Percentiles rank a stretch among this genome's conserved stretches.
phyloP scores from a whole-genome alignment of 1,284 basidiomycete species.

The Abortiporus biennis region DNA sequence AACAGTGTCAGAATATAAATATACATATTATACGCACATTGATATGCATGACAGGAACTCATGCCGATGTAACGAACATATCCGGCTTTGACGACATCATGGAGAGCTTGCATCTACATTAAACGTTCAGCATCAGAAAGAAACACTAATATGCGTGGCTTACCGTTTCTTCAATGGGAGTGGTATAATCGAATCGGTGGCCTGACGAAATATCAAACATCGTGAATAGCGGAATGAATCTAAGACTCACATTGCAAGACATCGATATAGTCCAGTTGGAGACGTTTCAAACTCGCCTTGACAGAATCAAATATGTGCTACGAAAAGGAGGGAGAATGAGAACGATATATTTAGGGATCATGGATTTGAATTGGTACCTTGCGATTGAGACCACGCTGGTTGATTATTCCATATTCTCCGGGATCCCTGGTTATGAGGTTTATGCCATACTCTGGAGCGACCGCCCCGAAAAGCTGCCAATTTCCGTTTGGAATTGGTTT shows the following conservation, averaged over 20 bases:
- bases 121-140: neutral
- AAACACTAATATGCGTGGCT: neutral
- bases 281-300: slow-evolving; percentile 33
- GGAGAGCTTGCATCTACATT: slow-evolving; percentile 14
- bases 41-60: slow-evolving; percentile 32
- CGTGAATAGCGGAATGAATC: neutral
- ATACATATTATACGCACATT: slow-evolving; percentile 22
- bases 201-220: slow-evolving; percentile 10
- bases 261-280: slow-evolving; percentile 40
- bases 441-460: slow-evolving; percentile 35
- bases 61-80: slow-evolving; percentile 33
- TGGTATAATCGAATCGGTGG: slow-evolving; percentile 23
- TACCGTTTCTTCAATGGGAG: slow-evolving; percentile 24
- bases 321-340: slow-evolving; percentile 2
- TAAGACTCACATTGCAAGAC: slow-evolving; percentile 26
- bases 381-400: slow-evolving; percentile 33
- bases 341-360: neutral
- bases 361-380: slow-evolving; percentile 25
- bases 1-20: neutral
- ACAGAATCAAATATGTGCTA: slow-evolving; percentile 41
- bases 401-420: slow-evolving; percentile 27
- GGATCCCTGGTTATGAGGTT: slow-evolving; percentile 12
- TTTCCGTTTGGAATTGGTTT: neutral
- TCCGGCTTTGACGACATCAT: slow-evolving; percentile 19
- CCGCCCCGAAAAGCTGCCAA: slow-evolving; percentile 8